Percentiles rank a stretch among this genome's conserved stretches.
Conservation (phyloP, 805 yeast genomes). For the Cyberlindnera bimundalis region DNA sequence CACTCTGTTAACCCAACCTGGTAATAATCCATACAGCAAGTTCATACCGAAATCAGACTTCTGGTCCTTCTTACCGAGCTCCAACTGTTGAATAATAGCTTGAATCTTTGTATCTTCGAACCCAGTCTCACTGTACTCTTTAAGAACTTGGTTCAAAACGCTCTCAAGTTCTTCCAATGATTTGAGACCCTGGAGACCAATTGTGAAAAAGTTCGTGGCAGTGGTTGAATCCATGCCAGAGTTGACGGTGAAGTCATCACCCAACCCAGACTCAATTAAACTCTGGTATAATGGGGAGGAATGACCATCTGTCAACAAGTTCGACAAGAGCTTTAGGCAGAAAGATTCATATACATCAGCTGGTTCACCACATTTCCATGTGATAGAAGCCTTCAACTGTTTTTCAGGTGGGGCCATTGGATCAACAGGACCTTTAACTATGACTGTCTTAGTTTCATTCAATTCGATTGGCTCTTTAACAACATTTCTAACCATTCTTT, state of each 20-base stretch:
- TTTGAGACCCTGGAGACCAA: constrained; percentile 80
- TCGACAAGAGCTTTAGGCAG: constrained; percentile 64
- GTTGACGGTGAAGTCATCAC: constrained; percentile 82
- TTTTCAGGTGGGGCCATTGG: constrained; percentile 62
- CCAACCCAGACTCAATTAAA: constrained; percentile 81
- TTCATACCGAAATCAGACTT: constrained; percentile 88
- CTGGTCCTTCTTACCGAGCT: constrained; percentile 77
- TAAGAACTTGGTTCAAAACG: constrained; percentile 45
- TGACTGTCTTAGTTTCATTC: constrained; percentile 32
- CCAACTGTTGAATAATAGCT: constrained; percentile 86
- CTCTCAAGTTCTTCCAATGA: constrained; percentile 44
- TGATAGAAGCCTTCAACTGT: constrained; percentile 77
- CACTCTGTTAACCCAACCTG: constrained; percentile 81
- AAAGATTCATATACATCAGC: constrained; percentile 65
- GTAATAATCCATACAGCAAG: constrained; percentile 66
- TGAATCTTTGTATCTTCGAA: constrained; percentile 63
- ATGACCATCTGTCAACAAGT: constrained; percentile 83
- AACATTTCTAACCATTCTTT: constrained; percentile 36
- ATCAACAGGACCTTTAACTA: constrained; percentile 74
- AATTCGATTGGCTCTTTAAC: constrained; percentile 31
- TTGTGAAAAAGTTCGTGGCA: constrained; percentile 68
- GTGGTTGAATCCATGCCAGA: constrained; percentile 85
- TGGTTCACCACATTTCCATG: constrained; percentile 85
- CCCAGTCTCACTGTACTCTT: constrained; percentile 39
- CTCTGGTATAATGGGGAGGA: constrained; percentile 84